Conservation (phyloP, 345 rosid species). For the Triadica sebifera region DNA sequence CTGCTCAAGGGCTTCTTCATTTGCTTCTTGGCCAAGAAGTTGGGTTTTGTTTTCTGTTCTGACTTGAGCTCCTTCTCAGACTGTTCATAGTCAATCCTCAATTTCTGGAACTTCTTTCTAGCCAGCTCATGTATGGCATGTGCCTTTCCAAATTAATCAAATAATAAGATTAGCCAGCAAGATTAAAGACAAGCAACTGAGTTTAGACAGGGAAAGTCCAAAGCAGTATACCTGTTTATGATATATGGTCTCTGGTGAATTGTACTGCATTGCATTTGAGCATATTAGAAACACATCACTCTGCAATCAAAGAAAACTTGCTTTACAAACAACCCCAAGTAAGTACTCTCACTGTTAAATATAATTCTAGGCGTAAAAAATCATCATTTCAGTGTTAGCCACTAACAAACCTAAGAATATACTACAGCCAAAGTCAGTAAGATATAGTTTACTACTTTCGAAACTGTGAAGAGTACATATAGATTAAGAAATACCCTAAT, state of each 20-base stretch:
- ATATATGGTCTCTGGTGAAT: slow-evolving; percentile 32
- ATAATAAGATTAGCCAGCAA: neutral
- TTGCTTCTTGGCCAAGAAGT: slow-evolving; percentile 17
- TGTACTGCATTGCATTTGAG: slow-evolving; percentile 34
- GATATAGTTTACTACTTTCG: neutral
- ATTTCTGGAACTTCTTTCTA: slow-evolving; percentile 25
- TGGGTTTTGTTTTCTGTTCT: slow-evolving; percentile 21
- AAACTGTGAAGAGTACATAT: neutral
- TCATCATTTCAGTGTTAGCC: neutral
- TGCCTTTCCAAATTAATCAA: slow-evolving; percentile 14
- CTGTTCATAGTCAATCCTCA: slow-evolving; percentile 22
- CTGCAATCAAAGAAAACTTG: slow-evolving; percentile 32
- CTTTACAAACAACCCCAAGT: slow-evolving; percentile 12
- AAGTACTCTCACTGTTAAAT: neutral
- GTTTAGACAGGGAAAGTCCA: neutral
- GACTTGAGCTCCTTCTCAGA: slow-evolving; percentile 19
- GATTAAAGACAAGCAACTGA: neutral
- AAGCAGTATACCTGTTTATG: slow-evolving; percentile 39
- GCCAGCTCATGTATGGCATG: slow-evolving; percentile 33
- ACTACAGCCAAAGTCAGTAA: neutral
- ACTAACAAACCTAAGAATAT: neutral
- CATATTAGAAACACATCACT: slow-evolving; percentile 31
- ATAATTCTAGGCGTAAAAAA: neutral
- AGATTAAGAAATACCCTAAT: neutral
- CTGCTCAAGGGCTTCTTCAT: slow-evolving; percentile 18